Conservation (phyloP, 352 stramenopile genomes). For the Globisporangium heterothallicum region DNA sequence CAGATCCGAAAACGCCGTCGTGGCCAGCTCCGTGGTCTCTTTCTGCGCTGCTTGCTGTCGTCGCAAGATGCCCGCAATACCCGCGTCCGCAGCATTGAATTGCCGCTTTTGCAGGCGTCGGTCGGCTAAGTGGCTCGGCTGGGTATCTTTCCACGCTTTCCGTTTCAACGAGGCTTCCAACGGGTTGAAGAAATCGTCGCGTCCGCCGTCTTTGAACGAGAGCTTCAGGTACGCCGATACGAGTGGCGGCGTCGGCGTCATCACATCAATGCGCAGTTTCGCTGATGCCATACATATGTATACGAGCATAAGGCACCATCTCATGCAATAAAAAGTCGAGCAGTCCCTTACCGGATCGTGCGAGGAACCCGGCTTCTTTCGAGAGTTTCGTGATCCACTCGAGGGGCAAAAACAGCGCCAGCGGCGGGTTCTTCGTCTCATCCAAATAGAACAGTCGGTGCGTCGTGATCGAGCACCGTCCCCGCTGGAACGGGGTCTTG, state of each 20-base stretch:
- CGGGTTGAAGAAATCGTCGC: slow-evolving; percentile 81
- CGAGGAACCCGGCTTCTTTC: slow-evolving; percentile 81
- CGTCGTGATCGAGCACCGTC: slow-evolving; percentile 76
- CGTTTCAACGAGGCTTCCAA: slow-evolving; percentile 59
- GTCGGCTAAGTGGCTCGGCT: slow-evolving; percentile 69
- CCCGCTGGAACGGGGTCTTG: slow-evolving; percentile 66
- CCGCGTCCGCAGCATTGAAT: slow-evolving; percentile 72
- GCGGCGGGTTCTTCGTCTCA: slow-evolving; percentile 37
- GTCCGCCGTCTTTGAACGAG: slow-evolving; percentile 82
- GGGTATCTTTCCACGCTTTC: slow-evolving; percentile 72
- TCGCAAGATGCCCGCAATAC: slow-evolving; percentile 77
- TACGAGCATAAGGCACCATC: background rate
- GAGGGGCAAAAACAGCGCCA: slow-evolving; percentile 64
- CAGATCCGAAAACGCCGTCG: slow-evolving; percentile 87
- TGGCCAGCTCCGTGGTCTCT: slow-evolving; percentile 69
- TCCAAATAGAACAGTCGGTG: slow-evolving; percentile 84
- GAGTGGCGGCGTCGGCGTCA: slow-evolving; percentile 24
- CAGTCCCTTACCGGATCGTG: slow-evolving; percentile 37
- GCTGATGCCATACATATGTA: slow-evolving; percentile 13
- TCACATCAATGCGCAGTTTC: slow-evolving; percentile 78
- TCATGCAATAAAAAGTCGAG: background rate
- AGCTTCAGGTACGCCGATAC: slow-evolving; percentile 75
- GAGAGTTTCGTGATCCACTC: slow-evolving; percentile 64
- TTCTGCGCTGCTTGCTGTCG: slow-evolving; percentile 77
- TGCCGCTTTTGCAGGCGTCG: slow-evolving; percentile 69